Evolutionary conservation across 2,329 filamentous ascomycete genomes (phyloP).

Genomic region (Colletotrichum sp.): DNA sequence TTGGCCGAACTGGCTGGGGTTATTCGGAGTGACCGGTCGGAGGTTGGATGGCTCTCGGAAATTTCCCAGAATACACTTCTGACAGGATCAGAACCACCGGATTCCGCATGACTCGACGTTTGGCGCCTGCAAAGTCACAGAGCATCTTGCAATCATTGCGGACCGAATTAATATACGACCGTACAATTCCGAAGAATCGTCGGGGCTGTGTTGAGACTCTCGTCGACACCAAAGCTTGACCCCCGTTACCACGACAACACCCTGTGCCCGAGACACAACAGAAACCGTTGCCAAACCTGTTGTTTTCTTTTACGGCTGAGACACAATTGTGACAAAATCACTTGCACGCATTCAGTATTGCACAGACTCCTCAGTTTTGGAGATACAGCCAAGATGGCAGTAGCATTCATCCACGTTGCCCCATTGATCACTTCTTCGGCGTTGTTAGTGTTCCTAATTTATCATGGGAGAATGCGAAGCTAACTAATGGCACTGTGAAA

Average conservation of each 20-base stretch:
- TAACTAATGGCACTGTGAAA: background rate
- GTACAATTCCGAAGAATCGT: background rate
- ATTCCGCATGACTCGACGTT: background rate
- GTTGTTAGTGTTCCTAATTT: background rate
- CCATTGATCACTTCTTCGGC: background rate
- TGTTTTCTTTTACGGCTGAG: background rate
- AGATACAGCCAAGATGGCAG: background rate
- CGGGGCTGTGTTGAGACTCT: background rate
- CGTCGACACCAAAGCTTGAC: background rate
- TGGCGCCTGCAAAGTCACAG: background rate
- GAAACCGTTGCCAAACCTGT: background rate
- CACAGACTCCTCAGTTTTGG: background rate
- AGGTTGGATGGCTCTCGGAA: background rate
- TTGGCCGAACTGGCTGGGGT: background rate
- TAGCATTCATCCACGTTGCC: background rate
- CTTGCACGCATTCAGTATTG: background rate
- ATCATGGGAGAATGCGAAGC: fast-evolving
- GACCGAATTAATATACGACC: background rate
- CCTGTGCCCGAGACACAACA: background rate
- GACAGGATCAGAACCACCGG: background rate
- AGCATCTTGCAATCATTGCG: fast-evolving
- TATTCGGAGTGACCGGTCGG: background rate
- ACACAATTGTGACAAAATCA: background rate
- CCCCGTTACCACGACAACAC: background rate
- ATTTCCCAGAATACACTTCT: background rate